phyloP scores from a whole-genome alignment of 2,329 filamentous ascomycete genomes.

The Cladosporium sp. region DNA sequence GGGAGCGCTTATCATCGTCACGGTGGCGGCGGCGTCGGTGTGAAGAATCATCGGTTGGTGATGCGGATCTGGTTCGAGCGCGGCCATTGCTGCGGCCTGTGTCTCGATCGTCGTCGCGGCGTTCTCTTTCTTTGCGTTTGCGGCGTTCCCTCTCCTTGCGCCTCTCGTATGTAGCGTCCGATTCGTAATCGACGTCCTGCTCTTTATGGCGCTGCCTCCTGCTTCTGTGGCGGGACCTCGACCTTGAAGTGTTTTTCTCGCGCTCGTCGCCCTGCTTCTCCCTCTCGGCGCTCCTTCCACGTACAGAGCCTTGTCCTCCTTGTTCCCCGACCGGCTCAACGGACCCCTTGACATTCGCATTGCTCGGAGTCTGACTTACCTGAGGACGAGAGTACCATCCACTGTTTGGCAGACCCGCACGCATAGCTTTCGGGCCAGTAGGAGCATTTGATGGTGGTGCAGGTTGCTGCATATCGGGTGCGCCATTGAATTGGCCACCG shows the following conservation, averaged over 20 bases:
- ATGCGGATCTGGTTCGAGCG: slow-evolving; percentile 60
- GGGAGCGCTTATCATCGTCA: slow-evolving; percentile 39
- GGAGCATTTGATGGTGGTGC: slow-evolving; percentile 56
- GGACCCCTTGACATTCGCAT: neutral
- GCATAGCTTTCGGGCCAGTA: slow-evolving; percentile 90
- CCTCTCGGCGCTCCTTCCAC: slow-evolving; percentile 5
- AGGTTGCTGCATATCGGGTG: neutral
- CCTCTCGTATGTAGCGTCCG: slow-evolving; percentile 36
- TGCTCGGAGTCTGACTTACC: slow-evolving; percentile 11
- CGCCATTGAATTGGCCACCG: slow-evolving; percentile 28
- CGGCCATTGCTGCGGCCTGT: slow-evolving; percentile 34
- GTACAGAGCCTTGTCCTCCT: slow-evolving; percentile 6
- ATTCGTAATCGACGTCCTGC: slow-evolving; percentile 34
- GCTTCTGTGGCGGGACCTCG: slow-evolving; percentile 43
- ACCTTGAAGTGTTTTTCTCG: slow-evolving; percentile 27
- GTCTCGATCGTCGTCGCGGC: slow-evolving; percentile 47
- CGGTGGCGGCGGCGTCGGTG: slow-evolving; percentile 54
- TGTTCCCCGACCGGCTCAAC: slow-evolving; percentile 1
- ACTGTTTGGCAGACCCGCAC: slow-evolving; percentile 79
- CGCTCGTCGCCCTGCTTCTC: slow-evolving; percentile 18
- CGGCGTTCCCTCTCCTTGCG: slow-evolving; percentile 32
- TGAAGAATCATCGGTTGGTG: slow-evolving; percentile 54
- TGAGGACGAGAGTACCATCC: slow-evolving; percentile 49
- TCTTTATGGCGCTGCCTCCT: slow-evolving; percentile 49
- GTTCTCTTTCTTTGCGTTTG: slow-evolving; percentile 28